Percentiles rank a stretch among this genome's conserved stretches.
phyloP scores from a whole-genome alignment of 2,329 filamentous ascomycete genomes.

The Raffaelea albimanens region DNA sequence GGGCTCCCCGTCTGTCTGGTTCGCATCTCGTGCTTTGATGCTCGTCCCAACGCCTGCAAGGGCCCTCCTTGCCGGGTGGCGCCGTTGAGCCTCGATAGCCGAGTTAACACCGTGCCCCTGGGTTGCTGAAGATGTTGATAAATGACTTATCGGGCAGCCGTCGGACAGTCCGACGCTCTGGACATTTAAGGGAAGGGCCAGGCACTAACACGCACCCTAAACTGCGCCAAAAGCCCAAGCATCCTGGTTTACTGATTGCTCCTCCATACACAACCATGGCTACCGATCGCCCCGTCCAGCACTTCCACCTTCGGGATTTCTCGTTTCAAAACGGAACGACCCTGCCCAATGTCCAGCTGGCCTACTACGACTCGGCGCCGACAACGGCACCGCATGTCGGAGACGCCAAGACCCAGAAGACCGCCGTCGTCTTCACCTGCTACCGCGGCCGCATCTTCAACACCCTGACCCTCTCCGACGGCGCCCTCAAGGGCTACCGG shows the following conservation, averaged over 20 bases:
- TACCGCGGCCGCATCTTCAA: slow-evolving; percentile 9
- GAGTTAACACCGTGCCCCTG: no score
- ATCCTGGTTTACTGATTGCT: no score
- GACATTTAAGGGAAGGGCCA: not conserved
- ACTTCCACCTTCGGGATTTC: slow-evolving; percentile 1
- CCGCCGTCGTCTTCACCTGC: slow-evolving; percentile 8
- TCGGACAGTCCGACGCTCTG: not conserved
- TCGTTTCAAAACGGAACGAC: slow-evolving; percentile 6
- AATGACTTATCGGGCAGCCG: not conserved
- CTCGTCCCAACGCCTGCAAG: no score
- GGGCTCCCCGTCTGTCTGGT: no score
- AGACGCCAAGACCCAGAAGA: not conserved
- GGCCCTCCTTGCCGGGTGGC: no score
- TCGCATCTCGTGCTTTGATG: no score
- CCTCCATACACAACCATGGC: no score
- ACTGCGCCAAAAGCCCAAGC: no score
- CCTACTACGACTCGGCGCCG: slow-evolving; percentile 7
- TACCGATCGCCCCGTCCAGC: no score
- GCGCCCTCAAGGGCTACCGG: slow-evolving; percentile 26
- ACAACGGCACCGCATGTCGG: not conserved
- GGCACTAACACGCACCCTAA: no score
- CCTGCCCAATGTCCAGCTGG: slow-evolving; percentile 7
- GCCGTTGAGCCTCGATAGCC: no score
- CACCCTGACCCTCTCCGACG: slow-evolving; percentile 4
- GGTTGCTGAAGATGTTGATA: no score